Base-by-base conservation (phyloP, 345 rosid species). In the Limnanthes douglasii region DNA sequence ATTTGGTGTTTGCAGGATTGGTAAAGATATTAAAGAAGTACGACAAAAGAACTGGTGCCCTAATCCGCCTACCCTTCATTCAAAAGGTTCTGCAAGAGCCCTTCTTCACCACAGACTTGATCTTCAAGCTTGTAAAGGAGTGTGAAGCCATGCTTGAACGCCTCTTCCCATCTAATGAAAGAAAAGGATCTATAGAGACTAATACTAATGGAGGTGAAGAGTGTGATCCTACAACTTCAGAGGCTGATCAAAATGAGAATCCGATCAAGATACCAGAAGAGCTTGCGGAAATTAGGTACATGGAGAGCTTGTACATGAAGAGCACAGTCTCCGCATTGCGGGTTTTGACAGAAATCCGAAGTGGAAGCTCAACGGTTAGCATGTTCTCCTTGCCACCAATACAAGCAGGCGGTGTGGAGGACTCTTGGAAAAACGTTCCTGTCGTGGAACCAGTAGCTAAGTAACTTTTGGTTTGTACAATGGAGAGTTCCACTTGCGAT, bases 1-100 rank as follows among this genome's bases (percentile, higher is more conserved):
- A n/a, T n/a, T n/a, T n/a, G n/a, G n/a, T n/a, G n/a, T 36, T 4
- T 6, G 49, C 73, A 80, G 96, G 99, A 48, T 37, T 92, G 72
- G 96, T 69, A 25, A 90, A 90, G 55, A 90, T 90, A 53, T 54
- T 84, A 26, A 85, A 90, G 76, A 90, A 84, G 69, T 90, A 77
- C 23, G 98, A 90, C 57, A 90, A 85, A 50, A 41, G 98, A 61
- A 90, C 98, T 0, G 94, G 96, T 29, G 92, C 94, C 43, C 62
- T 90, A 18, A 80, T 80, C 46, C 93, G 96, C 3, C 34, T 73
- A 53, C 99, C 96, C 8, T 85, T 72, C 70, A 85, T 90, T 10
- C 99, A 85, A 38, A 81, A 59, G 55, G 96, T 85, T 34, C 56
- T 90, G 58, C 93, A 65, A 4, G 85, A 90, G 63, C 99, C 99